phyloP scores from a whole-genome alignment of 140 eudicot species.

The Ambrosia hybrid region DNA sequence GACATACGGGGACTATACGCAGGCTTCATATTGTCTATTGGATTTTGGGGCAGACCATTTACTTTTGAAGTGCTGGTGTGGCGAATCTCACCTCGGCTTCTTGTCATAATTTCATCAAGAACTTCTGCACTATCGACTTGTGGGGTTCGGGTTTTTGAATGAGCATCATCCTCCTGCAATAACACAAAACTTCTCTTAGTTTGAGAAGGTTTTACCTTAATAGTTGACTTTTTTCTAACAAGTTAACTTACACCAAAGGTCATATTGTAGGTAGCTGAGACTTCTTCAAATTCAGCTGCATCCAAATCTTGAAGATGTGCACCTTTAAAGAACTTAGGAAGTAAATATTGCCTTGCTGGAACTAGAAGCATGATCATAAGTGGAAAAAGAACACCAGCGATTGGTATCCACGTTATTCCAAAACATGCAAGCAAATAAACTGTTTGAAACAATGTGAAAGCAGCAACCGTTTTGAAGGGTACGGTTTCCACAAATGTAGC shows the following conservation, averaged over 20 bases:
- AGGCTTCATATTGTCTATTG: slow-evolving; percentile 51
- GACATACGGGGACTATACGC: slow-evolving; percentile 54
- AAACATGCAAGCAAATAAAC: slow-evolving; percentile 76
- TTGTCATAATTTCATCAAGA: slow-evolving; percentile 78
- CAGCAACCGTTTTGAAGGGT: slow-evolving; percentile 75
- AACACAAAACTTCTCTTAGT: not conserved
- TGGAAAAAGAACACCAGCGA: slow-evolving; percentile 96
- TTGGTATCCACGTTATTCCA: slow-evolving; percentile 95
- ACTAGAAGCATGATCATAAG: slow-evolving; percentile 96
- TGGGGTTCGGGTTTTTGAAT: slow-evolving; percentile 36
- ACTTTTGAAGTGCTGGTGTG: slow-evolving; percentile 59
- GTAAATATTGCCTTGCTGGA: slow-evolving; percentile 90
- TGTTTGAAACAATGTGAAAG: slow-evolving; percentile 87
- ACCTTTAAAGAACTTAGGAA: slow-evolving; percentile 86
- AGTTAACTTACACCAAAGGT: slow-evolving; percentile 67
- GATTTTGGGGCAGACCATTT: slow-evolving; percentile 57
- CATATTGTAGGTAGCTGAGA: slow-evolving; percentile 69
- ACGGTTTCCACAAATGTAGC: slow-evolving; percentile 94
- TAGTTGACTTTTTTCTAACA: slow-evolving; percentile 15
- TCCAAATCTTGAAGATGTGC: slow-evolving; percentile 95
- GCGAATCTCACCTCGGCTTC: slow-evolving; percentile 95
- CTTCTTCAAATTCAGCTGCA: slow-evolving; percentile 96
- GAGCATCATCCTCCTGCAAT: slow-evolving; percentile 60
- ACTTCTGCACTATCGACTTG: slow-evolving; percentile 66
- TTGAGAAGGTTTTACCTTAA: slow-evolving; percentile 7